Conservation (phyloP, 371 early-diverging fungal species). For the Mucor indicus region DNA sequence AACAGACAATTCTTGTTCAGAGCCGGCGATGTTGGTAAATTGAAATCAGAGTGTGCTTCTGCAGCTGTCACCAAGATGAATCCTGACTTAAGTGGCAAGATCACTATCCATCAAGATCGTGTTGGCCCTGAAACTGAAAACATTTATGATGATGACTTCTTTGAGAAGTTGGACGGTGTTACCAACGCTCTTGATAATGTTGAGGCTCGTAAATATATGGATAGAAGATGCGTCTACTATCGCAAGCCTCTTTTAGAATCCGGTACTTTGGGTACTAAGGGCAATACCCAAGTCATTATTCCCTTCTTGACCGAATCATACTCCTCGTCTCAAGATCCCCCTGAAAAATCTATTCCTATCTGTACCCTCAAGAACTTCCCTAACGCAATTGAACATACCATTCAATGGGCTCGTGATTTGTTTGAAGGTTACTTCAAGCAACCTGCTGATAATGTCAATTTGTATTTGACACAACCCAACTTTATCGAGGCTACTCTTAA, state of each 20-base stretch:
- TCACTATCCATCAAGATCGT: conserved; percentile 89
- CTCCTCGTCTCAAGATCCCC: conserved; percentile 98
- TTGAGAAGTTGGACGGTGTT: conserved; percentile 85
- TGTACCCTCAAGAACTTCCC: conserved; percentile 99
- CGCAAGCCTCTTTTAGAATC: conserved; percentile 97
- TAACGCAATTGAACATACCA: conserved; percentile 99
- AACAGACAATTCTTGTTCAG: conserved; percentile 99
- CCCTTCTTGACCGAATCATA: conserved; percentile 98
- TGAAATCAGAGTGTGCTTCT: conserved; percentile 96
- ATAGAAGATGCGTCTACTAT: conserved; percentile 96
- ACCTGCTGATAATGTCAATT: conserved; percentile 91
- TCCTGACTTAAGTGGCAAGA: conserved; percentile 78
- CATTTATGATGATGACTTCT: conserved; percentile 96
- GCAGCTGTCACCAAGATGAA: conserved; percentile 94
- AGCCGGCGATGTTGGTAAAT: conserved; percentile 86
- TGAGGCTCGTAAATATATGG: conserved; percentile 98
- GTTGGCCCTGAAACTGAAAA: conserved; percentile 97
- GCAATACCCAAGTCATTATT: conserved; percentile 97
- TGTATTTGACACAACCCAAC: conserved; percentile 81
- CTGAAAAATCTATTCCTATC: conserved; percentile 98
- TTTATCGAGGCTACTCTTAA: conserved; percentile 78
- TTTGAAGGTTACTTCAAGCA: conserved; percentile 96
- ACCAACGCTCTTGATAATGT: conserved; percentile 99
- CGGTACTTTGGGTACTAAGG: conserved; percentile 99
- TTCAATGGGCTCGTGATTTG: conserved; percentile 96